A percentile compares a stretch with the other conserved stretches of the same genome.
phyloP scores from a whole-genome alignment of 257 asterid species.

The Rubia yunnanensis region DNA sequence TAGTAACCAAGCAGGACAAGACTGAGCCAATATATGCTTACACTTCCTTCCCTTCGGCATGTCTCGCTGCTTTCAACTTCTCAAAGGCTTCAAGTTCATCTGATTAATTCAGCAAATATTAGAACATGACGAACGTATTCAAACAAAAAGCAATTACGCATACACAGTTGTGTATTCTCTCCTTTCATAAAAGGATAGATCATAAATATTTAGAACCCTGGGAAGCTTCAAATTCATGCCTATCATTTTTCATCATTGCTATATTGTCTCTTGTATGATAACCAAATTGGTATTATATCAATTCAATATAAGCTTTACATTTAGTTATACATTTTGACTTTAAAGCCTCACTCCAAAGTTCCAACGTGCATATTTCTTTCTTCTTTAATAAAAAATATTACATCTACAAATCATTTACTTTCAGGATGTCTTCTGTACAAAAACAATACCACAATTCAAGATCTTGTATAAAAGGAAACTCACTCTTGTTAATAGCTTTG shows the following conservation, averaged over 20 bases:
- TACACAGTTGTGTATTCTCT: neutral
- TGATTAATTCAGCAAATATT: constrained; percentile 23
- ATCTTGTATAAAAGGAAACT: constrained; percentile 20
- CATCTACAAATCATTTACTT: neutral
- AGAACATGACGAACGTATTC: constrained; percentile 16
- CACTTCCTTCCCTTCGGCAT: constrained; percentile 67
- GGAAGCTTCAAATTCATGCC: neutral
- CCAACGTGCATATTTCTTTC: neutral
- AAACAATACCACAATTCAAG: constrained; percentile 3
- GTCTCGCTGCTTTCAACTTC: constrained; percentile 63
- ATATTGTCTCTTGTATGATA: neutral
- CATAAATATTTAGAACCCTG: neutral
- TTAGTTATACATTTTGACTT: neutral
- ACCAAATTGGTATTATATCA: neutral
- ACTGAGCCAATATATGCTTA: constrained; percentile 31
- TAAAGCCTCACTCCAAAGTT: neutral
- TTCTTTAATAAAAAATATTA: neutral
- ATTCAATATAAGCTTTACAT: neutral
- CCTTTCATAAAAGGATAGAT: neutral
- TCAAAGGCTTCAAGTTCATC: constrained; percentile 68
- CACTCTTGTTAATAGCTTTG: constrained; percentile 84
- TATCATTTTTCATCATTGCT: neutral
- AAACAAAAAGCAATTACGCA: neutral
- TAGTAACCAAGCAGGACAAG: neutral
- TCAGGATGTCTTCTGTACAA: neutral